These are phyloP conservation scores for Sporothrix mexicana DNA, from an alignment of 2,329 filamentous ascomycete species.

Conservation along the genomic window DNA sequence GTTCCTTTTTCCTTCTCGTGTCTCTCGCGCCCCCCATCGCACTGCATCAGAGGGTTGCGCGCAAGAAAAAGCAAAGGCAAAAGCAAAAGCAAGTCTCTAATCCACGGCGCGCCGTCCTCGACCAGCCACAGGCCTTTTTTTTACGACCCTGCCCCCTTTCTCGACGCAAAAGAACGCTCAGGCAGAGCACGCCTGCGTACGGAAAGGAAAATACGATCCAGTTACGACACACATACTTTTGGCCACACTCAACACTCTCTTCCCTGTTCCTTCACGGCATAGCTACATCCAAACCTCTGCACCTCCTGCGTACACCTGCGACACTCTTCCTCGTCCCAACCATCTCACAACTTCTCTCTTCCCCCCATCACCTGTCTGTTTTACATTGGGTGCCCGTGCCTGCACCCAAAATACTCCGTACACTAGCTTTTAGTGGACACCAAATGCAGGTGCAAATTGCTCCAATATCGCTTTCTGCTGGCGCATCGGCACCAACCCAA, in stretches of 20 bases:
- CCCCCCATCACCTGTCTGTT: neutral
- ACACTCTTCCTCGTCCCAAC: neutral
- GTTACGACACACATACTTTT: slow-evolving; percentile 5
- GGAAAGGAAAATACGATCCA: slow-evolving; percentile 2
- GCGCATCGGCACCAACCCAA: slow-evolving; percentile 21
- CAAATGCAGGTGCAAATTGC: slow-evolving; percentile 34
- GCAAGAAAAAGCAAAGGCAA: neutral
- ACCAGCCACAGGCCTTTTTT: neutral
- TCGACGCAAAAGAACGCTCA: neutral
- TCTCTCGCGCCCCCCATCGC: neutral
- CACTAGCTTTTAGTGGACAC: slow-evolving; percentile 28
- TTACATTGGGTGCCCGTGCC: slow-evolving; percentile 12
- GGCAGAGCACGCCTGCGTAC: neutral
- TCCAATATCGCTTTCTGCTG: slow-evolving; percentile 29
- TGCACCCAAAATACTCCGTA: neutral
- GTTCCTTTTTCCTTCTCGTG: neutral
- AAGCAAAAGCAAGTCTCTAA: too few species aligned
- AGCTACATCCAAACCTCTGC: neutral
- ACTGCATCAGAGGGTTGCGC: neutral
- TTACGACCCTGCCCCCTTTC: slow-evolving; percentile 20
- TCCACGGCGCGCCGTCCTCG: too few species aligned
- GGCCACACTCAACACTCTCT: neutral
- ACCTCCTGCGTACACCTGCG: slow-evolving; percentile 3
- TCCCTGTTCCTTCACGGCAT: neutral
- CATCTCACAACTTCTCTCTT: neutral